Evolutionary conservation across 495 filamentous ascomycete genomes (phyloP), one percentile per base, ranked within the genome.

Genomic region (Clavariopsis aquatica): DNA sequence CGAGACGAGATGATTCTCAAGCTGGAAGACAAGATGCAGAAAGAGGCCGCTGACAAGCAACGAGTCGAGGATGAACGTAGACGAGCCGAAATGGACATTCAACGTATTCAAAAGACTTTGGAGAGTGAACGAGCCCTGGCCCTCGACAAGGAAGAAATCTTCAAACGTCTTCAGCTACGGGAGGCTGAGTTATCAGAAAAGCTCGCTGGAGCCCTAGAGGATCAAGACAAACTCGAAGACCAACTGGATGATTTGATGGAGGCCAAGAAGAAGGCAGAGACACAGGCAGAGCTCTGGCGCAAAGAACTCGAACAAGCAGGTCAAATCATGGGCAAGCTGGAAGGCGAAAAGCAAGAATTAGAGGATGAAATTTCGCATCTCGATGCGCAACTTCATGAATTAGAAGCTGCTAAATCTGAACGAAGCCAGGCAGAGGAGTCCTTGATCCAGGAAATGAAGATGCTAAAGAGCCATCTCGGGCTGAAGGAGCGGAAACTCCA

Each of bases 81-180:
- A 34, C 91, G 93, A 53, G 87, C 90, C 7, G 89, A 97, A 60
- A 80, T 86, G 22, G 94, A 98, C 71, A 85, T 97, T 55, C 87
- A 93, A 65, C 86, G 89, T 20, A 88, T 97, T 31, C 92, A 96
- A 69, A 89, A 97, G 62, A 95, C 89, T 0, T 78, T 99, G 10
- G 95, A 99, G 76, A 96, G 92, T 63, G 95, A 99, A 76, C 86
- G 95, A 57, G 90, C 93, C 22, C 79, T 99, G 28, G 95, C 95
- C 0, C 79, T 99, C 8, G 95, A 99, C 74, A 99, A 98, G 72
- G 95, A 99, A 67, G 94, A 98, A 65, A 98, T 99, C 38, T 97
- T 97, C 79, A 94, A 93, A 72, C 84, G 95, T 19, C 80, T 97
- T n/a, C 93, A 96, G 71, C 73, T 88, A 36, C 86, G 93, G 24